A percentile compares a stretch with the other conserved stretches of the same genome.
phyloP scores from a whole-genome alignment of 176 grass and related monocot species.

The Cenchrus purpureus region DNA sequence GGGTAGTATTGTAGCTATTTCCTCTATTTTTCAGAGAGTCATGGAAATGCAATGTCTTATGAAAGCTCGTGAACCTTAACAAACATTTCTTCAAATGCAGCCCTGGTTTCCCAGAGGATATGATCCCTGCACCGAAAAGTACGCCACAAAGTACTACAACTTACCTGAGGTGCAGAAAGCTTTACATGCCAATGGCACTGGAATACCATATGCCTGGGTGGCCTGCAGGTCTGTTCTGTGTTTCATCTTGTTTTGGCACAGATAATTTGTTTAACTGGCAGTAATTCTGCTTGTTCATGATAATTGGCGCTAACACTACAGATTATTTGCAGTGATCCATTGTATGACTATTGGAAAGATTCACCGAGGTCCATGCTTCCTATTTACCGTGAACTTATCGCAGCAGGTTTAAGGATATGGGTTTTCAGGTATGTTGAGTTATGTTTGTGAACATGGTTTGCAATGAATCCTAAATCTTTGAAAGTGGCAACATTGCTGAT shows the following conservation, averaged over 20 bases:
- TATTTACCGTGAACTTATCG: slow-evolving; percentile 79
- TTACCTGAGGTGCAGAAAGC: slow-evolving; percentile 81
- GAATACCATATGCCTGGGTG: slow-evolving; percentile 64
- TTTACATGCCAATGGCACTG: slow-evolving; percentile 79
- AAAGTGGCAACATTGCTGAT: background rate
- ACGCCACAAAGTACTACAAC: slow-evolving; percentile 83
- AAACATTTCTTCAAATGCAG: slow-evolving; percentile 49
- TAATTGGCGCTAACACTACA: background rate
- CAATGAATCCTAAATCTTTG: background rate
- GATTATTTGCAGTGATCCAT: slow-evolving; percentile 44
- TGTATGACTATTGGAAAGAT: slow-evolving; percentile 65
- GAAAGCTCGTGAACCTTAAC: slow-evolving; percentile 1
- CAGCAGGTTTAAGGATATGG: slow-evolving; percentile 71
- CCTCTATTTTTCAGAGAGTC: background rate
- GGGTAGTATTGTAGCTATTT: slow-evolving; percentile 4
- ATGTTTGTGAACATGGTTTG: background rate
- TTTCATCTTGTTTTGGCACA: slow-evolving; percentile 23
- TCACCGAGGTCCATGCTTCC: slow-evolving; percentile 77
- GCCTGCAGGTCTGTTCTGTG: slow-evolving; percentile 71
- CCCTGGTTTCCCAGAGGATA: slow-evolving; percentile 88
- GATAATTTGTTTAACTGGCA: background rate
- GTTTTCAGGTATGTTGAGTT: slow-evolving; percentile 71
- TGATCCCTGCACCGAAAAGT: slow-evolving; percentile 86
- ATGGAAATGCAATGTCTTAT: background rate
- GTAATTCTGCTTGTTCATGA: background rate